A percentile compares a stretch with the other conserved stretches of the same genome.
Evolutionary conservation across 2,329 filamentous ascomycete species (phyloP).

Genomic region (Trichoderma brevicompactum): DNA sequence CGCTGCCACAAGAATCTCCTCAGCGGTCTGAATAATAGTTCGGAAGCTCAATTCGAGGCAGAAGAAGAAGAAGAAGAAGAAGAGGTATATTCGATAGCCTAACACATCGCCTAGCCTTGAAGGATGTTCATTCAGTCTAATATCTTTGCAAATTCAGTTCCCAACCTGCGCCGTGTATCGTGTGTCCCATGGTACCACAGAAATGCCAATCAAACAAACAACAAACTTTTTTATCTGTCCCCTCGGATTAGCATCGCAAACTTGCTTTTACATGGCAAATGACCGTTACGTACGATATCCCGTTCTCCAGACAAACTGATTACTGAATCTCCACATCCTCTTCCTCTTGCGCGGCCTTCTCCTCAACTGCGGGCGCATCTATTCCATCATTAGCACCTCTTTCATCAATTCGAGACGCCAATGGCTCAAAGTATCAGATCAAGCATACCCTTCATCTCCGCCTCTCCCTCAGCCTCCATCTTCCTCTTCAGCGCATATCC

Average conservation of each 20-base stretch:
- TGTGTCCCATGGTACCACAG: constrained; percentile 22
- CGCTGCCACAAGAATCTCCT: neutral
- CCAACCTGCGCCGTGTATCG: constrained; percentile 19
- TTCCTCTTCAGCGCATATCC: constrained; percentile 58
- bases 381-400: neutral
- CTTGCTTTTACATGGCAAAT: neutral
- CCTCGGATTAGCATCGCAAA: neutral
- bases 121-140: constrained; percentile 1
- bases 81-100: constrained; percentile 2
- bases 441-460: constrained; percentile 52
- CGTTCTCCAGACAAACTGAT: constrained; percentile 1
- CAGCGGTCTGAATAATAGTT: neutral
- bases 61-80: neutral
- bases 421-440: neutral
- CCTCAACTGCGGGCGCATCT: constrained; percentile 33
- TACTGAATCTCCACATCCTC: constrained; percentile 34
- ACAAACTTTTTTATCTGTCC: neutral
- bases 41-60: neutral
- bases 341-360: constrained; percentile 29
- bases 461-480: constrained; percentile 55
- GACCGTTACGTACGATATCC: neutral
- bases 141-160: neutral
- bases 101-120: constrained; percentile 1
- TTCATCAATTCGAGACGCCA: neutral
- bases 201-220: constrained; percentile 18